Evolutionary conservation across 2,329 filamentous ascomycete species (phyloP), one percentile per base, ranked within the genome.

Genomic region (Arachnomyces sp.): DNA sequence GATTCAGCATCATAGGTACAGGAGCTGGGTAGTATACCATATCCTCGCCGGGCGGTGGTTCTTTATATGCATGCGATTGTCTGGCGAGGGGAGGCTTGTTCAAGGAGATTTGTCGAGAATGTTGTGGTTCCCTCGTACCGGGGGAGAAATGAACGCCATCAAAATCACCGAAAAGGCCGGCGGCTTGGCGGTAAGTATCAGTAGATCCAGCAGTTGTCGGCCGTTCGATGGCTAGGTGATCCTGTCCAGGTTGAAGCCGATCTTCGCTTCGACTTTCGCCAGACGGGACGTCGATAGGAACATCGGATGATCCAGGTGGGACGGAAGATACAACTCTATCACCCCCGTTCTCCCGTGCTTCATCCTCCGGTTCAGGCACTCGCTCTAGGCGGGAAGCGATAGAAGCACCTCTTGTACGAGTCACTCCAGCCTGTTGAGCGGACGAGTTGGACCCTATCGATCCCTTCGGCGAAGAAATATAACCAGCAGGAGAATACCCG

Each of bases 11-110:
- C 46, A 84, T 82, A 3, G 92, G 92, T 2, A 98, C 92, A 1
- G 87, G 89, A 3, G 92, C 92, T 11, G 92, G 92, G 60, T 98
- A 98, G 63, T 83, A 96, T 7, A 95, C 78, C 86, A 96, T 95
- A 51, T 81, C 72, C 49, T 90, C 79, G 3, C 79, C 82, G 1
- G 82, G 82, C 36, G 55, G 58, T 2, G 65, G 59, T 41, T 66
- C 57, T 37, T 61, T 56, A 49, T 62, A 65, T 16, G 56, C 52
- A 45, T 62, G 52, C 9, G 61, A 53, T 36, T 62, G 53, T 40
- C 54, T 58, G 4, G 66, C 64, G 34, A 67, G 57, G 28, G 66
- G 64, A 15, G 63, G 62, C 36, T 57, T 58, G 14, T 47, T 57
- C 31, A 69, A 46, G 18, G 67, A 62, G 13, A 67, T 47, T 31